Conservation (phyloP, 257 asterid species). For the Petunia secreta region DNA sequence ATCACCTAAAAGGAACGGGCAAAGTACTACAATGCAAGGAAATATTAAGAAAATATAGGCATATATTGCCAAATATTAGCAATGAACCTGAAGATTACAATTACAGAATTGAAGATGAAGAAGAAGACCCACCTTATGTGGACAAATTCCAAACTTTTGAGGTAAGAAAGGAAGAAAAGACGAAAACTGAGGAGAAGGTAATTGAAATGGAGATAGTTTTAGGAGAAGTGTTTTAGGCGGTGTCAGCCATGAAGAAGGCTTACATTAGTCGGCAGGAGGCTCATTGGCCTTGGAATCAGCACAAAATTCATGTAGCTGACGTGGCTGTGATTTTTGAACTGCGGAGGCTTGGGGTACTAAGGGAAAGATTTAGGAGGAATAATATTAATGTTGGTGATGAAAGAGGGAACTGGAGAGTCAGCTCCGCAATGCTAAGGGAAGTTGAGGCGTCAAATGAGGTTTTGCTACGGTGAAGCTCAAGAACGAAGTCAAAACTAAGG, state of each 20-base stretch:
- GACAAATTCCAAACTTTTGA: no score
- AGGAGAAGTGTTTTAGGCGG: constrained; percentile 84
- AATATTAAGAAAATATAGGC: no score
- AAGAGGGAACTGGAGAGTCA: constrained; percentile 52
- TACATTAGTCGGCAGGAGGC: constrained; percentile 82
- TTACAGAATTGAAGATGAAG: no score
- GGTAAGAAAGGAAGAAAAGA: no score
- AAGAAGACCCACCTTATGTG: no score
- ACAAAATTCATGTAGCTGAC: constrained; percentile 78
- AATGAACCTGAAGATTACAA: no score
- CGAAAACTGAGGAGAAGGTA: constrained; percentile 30
- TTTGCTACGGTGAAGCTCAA: constrained; percentile 72
- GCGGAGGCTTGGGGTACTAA: constrained; percentile 64
- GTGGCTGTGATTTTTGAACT: constrained; percentile 40
- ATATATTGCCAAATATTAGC: no score
- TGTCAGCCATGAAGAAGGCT: constrained; percentile 76
- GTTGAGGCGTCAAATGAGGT: constrained; percentile 97
- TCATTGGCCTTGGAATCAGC: constrained; percentile 88
- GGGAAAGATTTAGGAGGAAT: constrained; percentile 82
- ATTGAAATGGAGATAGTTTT: constrained; percentile 69
- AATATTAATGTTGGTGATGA: constrained; percentile 42
- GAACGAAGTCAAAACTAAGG: constrained; percentile 70
- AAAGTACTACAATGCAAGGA: no score
- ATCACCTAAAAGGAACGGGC: no score
- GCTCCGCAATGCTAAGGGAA: constrained; percentile 75